A percentile compares a stretch with the other conserved stretches of the same genome.
phyloP scores from a whole-genome alignment of 306 rosid genomes.

The Comarum palustre region DNA sequence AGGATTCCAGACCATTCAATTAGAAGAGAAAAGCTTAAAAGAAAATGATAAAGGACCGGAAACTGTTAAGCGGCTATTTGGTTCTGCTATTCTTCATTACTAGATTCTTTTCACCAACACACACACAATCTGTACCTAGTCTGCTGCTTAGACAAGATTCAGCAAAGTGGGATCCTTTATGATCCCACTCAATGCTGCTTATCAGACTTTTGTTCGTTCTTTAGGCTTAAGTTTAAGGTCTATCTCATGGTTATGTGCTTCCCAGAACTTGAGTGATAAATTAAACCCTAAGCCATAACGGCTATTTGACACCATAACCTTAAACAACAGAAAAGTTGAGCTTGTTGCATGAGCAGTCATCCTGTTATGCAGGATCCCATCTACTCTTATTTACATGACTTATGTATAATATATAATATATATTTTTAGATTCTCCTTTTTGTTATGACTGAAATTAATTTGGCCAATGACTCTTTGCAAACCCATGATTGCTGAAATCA shows the following conservation, averaged over 20 bases:
- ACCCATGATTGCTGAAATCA: background rate
- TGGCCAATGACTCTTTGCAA: background rate
- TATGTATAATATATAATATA: background rate
- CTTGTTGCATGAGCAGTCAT: background rate
- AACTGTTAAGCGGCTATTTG: conserved; percentile 7
- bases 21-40: background rate
- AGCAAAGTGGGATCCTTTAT: background rate
- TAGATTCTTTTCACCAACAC: background rate
- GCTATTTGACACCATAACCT: background rate
- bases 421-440: background rate
- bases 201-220: background rate
- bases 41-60: background rate
- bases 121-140: background rate
- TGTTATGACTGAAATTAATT: background rate
- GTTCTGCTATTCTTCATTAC: background rate
- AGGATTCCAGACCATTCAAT: background rate
- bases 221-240: background rate
- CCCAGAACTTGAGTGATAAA: background rate
- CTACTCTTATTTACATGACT: background rate
- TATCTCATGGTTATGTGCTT: background rate
- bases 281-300: background rate
- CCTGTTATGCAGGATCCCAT: background rate
- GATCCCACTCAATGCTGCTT: background rate
- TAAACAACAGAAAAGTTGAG: background rate
- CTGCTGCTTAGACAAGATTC: conserved; percentile 3